These are phyloP conservation scores for Apiospora rasikravindrae DNA, from an alignment of 2,329 filamentous ascomycete genomes.

Conservation along the genomic window DNA sequence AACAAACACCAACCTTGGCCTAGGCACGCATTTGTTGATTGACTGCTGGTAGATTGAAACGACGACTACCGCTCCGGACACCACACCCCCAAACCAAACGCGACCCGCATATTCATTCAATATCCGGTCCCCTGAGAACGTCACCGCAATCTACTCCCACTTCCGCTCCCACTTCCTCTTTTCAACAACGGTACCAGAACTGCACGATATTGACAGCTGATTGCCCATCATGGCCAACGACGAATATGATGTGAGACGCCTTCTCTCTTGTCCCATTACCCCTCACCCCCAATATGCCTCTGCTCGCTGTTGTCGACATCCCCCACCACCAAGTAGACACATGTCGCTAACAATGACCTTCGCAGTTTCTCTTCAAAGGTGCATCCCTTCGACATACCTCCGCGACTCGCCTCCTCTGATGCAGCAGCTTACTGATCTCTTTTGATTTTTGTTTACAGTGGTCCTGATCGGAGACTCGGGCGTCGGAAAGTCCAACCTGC, in stretches of 20 bases:
- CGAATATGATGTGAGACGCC: constrained; percentile 92
- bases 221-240: constrained; percentile 89
- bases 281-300: constrained; percentile 29
- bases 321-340: constrained; percentile 22
- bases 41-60: not conserved
- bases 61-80: constrained; percentile 9
- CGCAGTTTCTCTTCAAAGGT: constrained; percentile 99
- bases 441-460: constrained; percentile 58
- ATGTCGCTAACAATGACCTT: constrained; percentile 42
- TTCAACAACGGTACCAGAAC: constrained; percentile 16
- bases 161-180: constrained; percentile 7
- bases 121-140: constrained; percentile 17
- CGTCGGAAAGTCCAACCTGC: constrained; percentile 99
- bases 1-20: not conserved
- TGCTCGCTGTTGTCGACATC: constrained; percentile 29
- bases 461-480: constrained; percentile 99
- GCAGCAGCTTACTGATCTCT: constrained; percentile 38
- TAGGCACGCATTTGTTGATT: constrained; percentile 14
- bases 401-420: constrained; percentile 23
- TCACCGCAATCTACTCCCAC: constrained; percentile 16
- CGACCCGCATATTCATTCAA: constrained; percentile 17
- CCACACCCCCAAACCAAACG: constrained; percentile 11
- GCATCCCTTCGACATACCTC: constrained; percentile 38
- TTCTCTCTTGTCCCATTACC: constrained; percentile 29
- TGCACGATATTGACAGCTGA: constrained; percentile 21